Evolutionary conservation across 192 early-diverging fungal genomes (phyloP), one percentile per base, ranked within the genome.

Genomic region (Dimargaris cristalligena): DNA sequence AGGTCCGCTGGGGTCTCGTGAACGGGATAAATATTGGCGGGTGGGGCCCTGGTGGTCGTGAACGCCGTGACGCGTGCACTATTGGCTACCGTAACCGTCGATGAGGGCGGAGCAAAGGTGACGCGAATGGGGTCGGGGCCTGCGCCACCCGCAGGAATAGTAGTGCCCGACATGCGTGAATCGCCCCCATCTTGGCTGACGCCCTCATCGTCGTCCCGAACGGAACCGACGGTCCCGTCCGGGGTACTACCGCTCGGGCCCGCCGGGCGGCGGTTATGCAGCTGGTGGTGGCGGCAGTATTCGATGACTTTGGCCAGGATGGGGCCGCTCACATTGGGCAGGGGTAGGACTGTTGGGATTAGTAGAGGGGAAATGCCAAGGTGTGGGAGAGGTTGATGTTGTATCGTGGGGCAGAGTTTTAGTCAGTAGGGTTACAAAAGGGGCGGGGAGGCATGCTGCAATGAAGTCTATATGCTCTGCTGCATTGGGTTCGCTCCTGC

Each of bases 241-340:
- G n/a, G n/a, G n/a, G n/a, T n/a, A n/a, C n/a, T n/a, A 10, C 38
- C 16, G 38, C 38, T 41, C 16, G 38, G 38, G 38, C 38, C 38
- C n/a, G n/a, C n/a, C n/a, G n/a, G n/a, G n/a, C n/a, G n/a, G n/a
- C n/a, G n/a, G n/a, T n/a, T n/a, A 16, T 41, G 38, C 38, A 41
- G 67, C 56, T 83, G 87, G 72, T 95, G 90, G 65, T 92, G 89
- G 31, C 78, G 78, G 65, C 89, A 90, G 67, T 90, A 95, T 26
- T 92, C 86, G 56, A 94, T 84, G 11, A 95, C 84, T 64, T 88
- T 90, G 29, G 75, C 72, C 33, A 95, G 76, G 44, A 92, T 90
- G 1, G 87, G 83, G 25, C 87, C 91, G 49, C 85, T 86, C 31
- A 95, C 89, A 68, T 92, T 92, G 26, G 92, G 89, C 11, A 95